Evolutionary conservation across 148 eudicot species (phyloP), one percentile per base, ranked within the genome.

Genomic region (Diospyros kaki): DNA sequence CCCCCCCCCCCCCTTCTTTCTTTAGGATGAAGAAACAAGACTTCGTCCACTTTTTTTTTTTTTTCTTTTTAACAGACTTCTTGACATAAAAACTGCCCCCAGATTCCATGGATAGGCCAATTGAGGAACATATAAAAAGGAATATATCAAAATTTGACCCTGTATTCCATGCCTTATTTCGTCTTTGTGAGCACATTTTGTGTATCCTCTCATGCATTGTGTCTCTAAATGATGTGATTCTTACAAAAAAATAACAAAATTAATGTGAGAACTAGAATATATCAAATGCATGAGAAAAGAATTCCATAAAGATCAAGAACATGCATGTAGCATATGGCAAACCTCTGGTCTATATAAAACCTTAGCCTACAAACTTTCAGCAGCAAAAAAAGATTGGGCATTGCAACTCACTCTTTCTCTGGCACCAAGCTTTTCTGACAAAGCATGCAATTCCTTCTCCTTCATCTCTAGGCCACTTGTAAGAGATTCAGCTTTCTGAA

Each of bases 381-480:
- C 14, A 56, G 18, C 3, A 13, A 59, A 50, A 28, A 28, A 28
- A 66, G 53, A 64, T 66, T 43, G 11, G 59, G 63, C 40, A 64
- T 63, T 1, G 15, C 3, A 67, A 82, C 99, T 87, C 79, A 96
- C 99, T 77, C 73, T 86, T 86, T 96, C 98, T 86, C 85, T 86
- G 45, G 80, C 75, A 76, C 74, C 75, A 66, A 96, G 93, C 80
- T 84, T 89, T 62, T 91, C 90, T 66, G 86, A 83, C 85, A 91
- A 70, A 54, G 79, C 79, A 78, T 66, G 76, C 40, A 93, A 78
- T 53, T 89, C 87, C 78, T 79, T 87, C 75, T 91, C 90, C 80
- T 85, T 87, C 78, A 42, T 81, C 85, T 89, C 94, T 68, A 96
- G 77, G 68, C 81, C 62, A 65, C 74, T 71, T 80, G 79, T 88